phyloP scores from a whole-genome alignment of 2,329 filamentous ascomycete genomes.

The Apiospora hydei region DNA sequence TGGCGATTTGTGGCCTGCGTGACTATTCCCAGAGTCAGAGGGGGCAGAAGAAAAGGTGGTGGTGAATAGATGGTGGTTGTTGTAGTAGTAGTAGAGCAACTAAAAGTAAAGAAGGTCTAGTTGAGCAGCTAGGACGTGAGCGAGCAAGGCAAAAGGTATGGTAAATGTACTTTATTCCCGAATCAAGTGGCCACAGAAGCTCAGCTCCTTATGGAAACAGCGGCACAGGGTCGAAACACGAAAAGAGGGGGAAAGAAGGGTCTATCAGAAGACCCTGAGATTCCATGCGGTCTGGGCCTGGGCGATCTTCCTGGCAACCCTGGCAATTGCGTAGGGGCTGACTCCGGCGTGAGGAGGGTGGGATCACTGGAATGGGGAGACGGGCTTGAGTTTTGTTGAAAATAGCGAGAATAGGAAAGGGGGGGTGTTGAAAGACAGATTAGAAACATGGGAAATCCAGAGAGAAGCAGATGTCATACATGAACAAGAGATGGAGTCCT shows the following conservation, averaged over 20 bases:
- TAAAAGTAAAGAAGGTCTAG: slow-evolving; percentile 14
- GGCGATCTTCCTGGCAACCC: slow-evolving; percentile 6
- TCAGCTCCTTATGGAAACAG: slow-evolving; percentile 21
- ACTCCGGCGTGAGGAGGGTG: slow-evolving; percentile 2
- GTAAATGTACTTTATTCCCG: slow-evolving; percentile 4
- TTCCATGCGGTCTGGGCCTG: slow-evolving; percentile 21
- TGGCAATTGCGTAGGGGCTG: slow-evolving; percentile 3
- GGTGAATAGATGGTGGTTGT: not conserved
- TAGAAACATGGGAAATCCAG: slow-evolving; percentile 19
- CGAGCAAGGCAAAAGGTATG: slow-evolving; percentile 12
- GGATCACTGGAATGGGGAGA: slow-evolving; percentile 14
- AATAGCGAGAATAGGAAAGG: slow-evolving; percentile 18
- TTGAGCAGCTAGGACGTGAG: slow-evolving; percentile 3
- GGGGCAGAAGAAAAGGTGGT: not conserved
- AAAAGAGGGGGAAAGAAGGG: slow-evolving; percentile 23
- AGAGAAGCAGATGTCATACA: slow-evolving; percentile 24
- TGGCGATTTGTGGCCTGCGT: not conserved
- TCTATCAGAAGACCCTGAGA: slow-evolving; percentile 24
- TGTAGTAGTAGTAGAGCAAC: not conserved
- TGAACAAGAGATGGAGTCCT: slow-evolving; percentile 16
- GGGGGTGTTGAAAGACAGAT: slow-evolving; percentile 19
- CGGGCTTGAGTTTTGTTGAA: slow-evolving; percentile 22
- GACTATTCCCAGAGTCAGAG: not conserved
- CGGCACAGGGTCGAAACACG: slow-evolving; percentile 16
- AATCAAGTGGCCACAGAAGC: slow-evolving; percentile 20